phyloP scores from a whole-genome alignment of 805 yeast genomes.

The Candida sphagnicola region DNA sequence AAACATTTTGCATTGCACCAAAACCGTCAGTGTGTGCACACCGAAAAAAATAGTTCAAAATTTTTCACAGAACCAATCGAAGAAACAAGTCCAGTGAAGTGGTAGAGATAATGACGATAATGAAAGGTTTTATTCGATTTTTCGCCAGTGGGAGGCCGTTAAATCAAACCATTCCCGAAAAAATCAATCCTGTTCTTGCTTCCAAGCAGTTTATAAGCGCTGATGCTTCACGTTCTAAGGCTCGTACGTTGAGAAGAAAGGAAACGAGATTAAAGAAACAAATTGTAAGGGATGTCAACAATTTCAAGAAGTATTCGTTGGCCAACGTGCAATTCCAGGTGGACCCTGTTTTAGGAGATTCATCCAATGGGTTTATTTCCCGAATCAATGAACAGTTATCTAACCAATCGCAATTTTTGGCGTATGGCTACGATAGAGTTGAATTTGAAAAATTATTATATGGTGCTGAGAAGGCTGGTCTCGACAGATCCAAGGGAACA shows the following conservation, averaged over 20 bases:
- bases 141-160: conserved; percentile 13
- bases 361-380: conserved; percentile 59
- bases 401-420: conserved; percentile 57
- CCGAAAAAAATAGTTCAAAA: neutral
- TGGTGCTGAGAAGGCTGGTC: conserved; percentile 68
- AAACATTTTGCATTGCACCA: neutral
- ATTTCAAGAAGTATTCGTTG: conserved; percentile 35
- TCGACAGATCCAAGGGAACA: conserved; percentile 29
- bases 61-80: neutral
- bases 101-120: conserved; percentile 2
- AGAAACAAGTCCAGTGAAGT: neutral
- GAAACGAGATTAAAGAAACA: conserved; percentile 39
- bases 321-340: conserved; percentile 35
- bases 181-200: conserved; percentile 24
- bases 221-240: conserved; percentile 28
- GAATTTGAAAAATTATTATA: conserved; percentile 74
- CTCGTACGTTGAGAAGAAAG: conserved; percentile 32
- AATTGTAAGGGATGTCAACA: conserved; percentile 36
- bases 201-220: conserved; percentile 34
- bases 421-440: conserved; percentile 52
- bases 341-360: conserved; percentile 84
- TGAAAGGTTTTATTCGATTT: conserved; percentile 11
- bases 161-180: conserved; percentile 2
- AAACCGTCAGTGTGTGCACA: neutral
- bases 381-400: conserved; percentile 63